These are phyloP conservation scores for Agrocybe pediades DNA, from an alignment of 768 basidiomycete genomes.

Conservation along the genomic window DNA sequence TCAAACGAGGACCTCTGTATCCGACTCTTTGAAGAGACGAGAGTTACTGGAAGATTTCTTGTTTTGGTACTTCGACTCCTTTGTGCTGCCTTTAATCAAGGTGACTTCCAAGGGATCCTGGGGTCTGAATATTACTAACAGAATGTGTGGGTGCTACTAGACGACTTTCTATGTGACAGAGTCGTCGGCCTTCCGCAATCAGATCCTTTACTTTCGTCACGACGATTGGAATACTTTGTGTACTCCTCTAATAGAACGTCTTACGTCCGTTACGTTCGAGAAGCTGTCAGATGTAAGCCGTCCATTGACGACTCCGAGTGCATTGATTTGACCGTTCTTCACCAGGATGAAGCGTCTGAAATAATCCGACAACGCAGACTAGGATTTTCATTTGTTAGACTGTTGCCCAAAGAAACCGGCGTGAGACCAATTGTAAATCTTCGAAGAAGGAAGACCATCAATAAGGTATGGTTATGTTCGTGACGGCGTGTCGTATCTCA, in stretches of 20 bases:
- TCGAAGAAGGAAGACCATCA: constrained; percentile 44
- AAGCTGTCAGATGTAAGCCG: constrained; percentile 63
- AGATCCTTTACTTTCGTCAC: constrained; percentile 89
- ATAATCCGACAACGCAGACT: constrained; percentile 72
- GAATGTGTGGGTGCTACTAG: constrained; percentile 36
- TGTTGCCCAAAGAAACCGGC: constrained; percentile 93
- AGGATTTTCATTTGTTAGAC: constrained; percentile 83
- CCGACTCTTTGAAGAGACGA: constrained; percentile 75
- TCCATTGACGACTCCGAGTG: background rate
- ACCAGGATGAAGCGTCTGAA: constrained; percentile 62
- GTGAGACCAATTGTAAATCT: constrained; percentile 95
- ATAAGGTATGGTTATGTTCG: constrained; percentile 14
- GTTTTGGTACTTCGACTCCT: constrained; percentile 94
- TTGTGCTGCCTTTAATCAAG: constrained; percentile 76
- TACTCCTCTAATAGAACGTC: constrained; percentile 74
- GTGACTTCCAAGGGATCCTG: constrained; percentile 36
- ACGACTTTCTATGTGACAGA: constrained; percentile 95
- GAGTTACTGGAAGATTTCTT: constrained; percentile 86
- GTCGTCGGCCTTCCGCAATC: constrained; percentile 80
- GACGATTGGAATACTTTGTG: constrained; percentile 92
- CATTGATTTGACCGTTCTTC: background rate
- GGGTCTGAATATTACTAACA: background rate
- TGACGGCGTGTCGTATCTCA: background rate
- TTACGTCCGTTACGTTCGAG: constrained; percentile 71
- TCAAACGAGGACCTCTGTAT: constrained; percentile 55